Base-by-base conservation (phyloP, 495 filamentous ascomycete genomes). In the Beverwykella pulmonaria region DNA sequence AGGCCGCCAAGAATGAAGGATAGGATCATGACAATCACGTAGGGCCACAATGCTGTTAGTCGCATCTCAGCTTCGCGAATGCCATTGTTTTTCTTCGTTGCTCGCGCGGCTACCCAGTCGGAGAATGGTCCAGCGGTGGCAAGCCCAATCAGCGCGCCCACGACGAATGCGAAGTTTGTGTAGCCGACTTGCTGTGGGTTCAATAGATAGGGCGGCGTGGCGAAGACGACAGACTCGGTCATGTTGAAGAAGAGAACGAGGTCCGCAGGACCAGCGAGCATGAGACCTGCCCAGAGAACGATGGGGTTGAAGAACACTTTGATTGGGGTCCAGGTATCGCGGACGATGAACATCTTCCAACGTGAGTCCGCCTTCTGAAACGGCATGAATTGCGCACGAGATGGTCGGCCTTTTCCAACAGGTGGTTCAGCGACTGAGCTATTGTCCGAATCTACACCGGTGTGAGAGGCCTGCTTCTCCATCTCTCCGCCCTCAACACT, bases 11-110 rank as follows among this genome's bases (percentile, higher is more conserved):
- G 68, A 56, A 87, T 75, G 6, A 85, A 77, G 0, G 83, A 83
- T 1, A 79, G 79, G 2, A 84, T 83, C 0, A 81, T 80, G 56
- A 86, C 74, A 1, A 86, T 61, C 77, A 85, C 81, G 1, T 80
- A 79, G 36, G 78, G 75, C 39, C 85, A 75, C 64, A 87, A 77
- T 9, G 82, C 83, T 7, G 82, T 80, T 1, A 87, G 77, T 0
- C 85, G 82, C 84, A 87, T 86, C 71, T 87, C 85, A 46, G 85
- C 82, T 69, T 87, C 85, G 50, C 85, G 82, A 69, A 86, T 82
- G 36, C 79, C 78, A 59, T 77, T 73, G 75, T 87, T 87, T 39
- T 78, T 76, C 26, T 79, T 79, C 1, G 84, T 86, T 1, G 82
- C 79, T 68, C 78, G 76, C 14, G 85, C 85, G 0, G 85, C 85